Evolutionary conservation across 2,329 filamentous ascomycete species (phyloP).

Genomic region (Colletotrichum australisinense): DNA sequence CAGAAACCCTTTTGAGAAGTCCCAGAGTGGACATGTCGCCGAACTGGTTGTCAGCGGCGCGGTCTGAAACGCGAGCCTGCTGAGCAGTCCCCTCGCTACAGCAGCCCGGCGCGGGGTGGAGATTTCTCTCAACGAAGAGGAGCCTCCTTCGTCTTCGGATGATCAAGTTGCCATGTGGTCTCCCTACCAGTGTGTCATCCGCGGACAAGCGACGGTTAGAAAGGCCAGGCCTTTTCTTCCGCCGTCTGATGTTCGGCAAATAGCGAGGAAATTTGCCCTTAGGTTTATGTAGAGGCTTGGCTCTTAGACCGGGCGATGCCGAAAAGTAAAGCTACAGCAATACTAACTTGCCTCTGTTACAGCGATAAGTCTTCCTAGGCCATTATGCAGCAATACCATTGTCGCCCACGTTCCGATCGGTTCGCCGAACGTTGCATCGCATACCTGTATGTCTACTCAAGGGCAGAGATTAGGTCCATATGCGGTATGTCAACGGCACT

Average conservation of each 20-base stretch:
- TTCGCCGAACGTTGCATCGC: conserved; percentile 4
- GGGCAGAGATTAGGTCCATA: neutral
- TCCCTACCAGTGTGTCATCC: conserved; percentile 3
- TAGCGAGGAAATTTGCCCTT: neutral
- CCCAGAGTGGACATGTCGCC: neutral
- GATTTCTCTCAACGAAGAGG: neutral
- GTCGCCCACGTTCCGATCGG: neutral
- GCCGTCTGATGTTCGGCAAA: conserved; percentile 32
- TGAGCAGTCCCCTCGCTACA: neutral
- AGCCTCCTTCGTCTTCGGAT: neutral
- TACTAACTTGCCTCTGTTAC: neutral
- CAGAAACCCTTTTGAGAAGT: neutral
- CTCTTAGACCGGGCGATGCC: neutral
- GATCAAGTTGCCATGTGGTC: conserved; percentile 16
- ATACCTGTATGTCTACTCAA: neutral
- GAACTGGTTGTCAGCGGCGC: neutral
- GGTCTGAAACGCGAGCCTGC: conserved; percentile 23
- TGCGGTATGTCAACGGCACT: neutral
- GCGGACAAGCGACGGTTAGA: neutral
- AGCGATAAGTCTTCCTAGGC: neutral
- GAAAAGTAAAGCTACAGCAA: neutral
- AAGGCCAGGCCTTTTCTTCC: neutral
- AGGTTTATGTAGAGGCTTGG: neutral
- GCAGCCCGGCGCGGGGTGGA: neutral
- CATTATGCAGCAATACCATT: neutral